Evolutionary conservation across 148 eudicot species (phyloP), one percentile per base, ranked within the genome.

Genomic region (Persicaria tinctoria): DNA sequence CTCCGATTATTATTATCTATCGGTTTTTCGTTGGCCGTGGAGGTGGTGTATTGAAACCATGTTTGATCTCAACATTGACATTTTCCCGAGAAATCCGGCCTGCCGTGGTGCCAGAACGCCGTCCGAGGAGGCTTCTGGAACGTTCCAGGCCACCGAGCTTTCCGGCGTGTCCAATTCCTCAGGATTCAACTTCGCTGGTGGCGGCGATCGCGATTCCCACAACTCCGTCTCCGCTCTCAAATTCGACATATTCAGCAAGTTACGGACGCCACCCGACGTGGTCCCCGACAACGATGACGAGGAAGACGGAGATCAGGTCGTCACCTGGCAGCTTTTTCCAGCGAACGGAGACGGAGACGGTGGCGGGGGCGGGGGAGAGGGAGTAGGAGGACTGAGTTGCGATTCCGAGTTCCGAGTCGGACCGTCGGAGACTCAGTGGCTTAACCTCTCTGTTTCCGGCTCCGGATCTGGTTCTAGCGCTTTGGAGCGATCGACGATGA

Each of bases 181-280:
- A 5, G 18, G 9, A 32, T 46, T 72, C 59, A 49, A 46, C 74
- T 6, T 47, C 46, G 59, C 23, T 27, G 59, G 59, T 17, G 59
- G 46, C 20, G 72, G 50, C 72, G 18, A 69, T 69, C 49, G 72
- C 23, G 49, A 69, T 69, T 51, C 62, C 18, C 20, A 53, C n/a
- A 23, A 51, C 46, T 73, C 75, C 60, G 17, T 27, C 23, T 51
- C 60, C 6, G 72, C 72, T 27, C 56, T 83, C 76, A 64, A 74
- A 46, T 83, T 85, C 79, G 76, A 77, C 46, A 60, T 83, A 56
- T 79, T 76, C 50, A 69, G 71, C 78, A 73, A 74, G 73, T 50
- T 64, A 27, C n/a, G 85, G 76, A 59, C 87, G 87, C 5, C 16
- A 3, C 27, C 53, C 59, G 51, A 72, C 38, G 38, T 72, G 4